Base-by-base conservation (phyloP, 176 grass and related monocot species). In the Saccharum spontaneum region DNA sequence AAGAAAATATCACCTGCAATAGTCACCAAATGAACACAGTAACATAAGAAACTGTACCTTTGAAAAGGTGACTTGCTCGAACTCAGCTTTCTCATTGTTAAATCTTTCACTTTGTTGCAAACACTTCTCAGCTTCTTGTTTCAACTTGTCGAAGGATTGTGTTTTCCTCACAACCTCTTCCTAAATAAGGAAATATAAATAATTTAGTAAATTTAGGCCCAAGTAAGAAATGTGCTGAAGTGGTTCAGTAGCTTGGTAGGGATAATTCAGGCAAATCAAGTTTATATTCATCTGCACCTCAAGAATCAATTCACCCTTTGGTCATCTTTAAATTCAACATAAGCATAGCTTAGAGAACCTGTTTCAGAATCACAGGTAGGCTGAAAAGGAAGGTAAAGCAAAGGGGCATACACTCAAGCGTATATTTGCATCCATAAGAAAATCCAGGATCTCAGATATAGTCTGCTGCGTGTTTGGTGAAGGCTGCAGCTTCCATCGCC, bases 371-470 rank as follows among this genome's bases (percentile, higher is more conserved):
- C 6, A 0, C 1, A 46, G 10, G 26, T 28, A 79, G 11, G 23
- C 40, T 37, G 3, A 80, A 73, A 54, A 4, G 20, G 28, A 67
- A 76, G 63, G 1, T 45, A 60, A 78, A 91, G 39, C 3, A 81
- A 55, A 75, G 34, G 57, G 67, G 55, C 85, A 73, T 94, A 99
- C 97, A 82, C 97, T 99, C 78, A 99, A 85, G 65, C 84, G 92
- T 82, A 99, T 96, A 86, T 99, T 99, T 82, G 97, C 88, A 79
- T 96, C 91, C 91, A 96, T 94, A 55, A 94, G 93, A 83, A 99
- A 99, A 90, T 94, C 88, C 78, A 99, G 87, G 34, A 94, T 88
- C 84, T 85, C 88, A 86, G 79, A 85, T 14, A 88, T 91, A 66
- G 90, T 96, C 84, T 91, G 80, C 74, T 91, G 89, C 2, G 86